These are phyloP conservation scores for Penicillium janthinellum DNA, from an alignment of 2,329 filamentous ascomycete genomes.

Conservation along the genomic window DNA sequence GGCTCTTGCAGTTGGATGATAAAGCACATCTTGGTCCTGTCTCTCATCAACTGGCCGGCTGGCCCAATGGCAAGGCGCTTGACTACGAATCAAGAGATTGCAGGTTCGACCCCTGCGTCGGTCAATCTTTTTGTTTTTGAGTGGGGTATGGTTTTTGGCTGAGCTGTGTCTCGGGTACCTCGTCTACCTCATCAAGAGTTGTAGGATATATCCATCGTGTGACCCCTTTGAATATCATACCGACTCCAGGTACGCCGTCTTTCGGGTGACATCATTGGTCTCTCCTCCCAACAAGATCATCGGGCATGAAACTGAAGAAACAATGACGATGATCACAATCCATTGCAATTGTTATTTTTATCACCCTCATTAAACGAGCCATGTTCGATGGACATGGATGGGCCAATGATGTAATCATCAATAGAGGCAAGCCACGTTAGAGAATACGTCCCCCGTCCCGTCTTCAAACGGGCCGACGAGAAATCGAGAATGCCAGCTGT, in stretches of 20 bases:
- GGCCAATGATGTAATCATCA: slow-evolving; percentile 20
- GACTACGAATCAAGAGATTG: slow-evolving; percentile 57
- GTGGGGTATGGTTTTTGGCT: background rate
- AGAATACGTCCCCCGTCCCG: slow-evolving; percentile 6
- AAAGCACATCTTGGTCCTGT: no score
- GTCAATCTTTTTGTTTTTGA: slow-evolving; percentile 31
- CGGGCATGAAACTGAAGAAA: background rate
- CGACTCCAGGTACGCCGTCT: no score
- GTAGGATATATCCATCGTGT: no score
- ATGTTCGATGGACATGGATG: background rate
- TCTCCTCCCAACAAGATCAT: no score
- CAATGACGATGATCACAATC: background rate
- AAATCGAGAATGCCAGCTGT: background rate
- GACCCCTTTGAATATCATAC: no score
- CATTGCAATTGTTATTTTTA: background rate
- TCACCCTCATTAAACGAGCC: background rate
- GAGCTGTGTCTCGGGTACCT: no score
- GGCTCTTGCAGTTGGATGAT: no score
- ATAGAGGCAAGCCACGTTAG: slow-evolving; percentile 5
- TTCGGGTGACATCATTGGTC: background rate
- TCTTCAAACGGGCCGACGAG: background rate
- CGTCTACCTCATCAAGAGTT: no score
- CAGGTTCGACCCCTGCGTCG: slow-evolving; percentile 50
- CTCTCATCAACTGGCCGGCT: slow-evolving; percentile 27
- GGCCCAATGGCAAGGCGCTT: slow-evolving; percentile 56